Conservation (phyloP, 116 monocot species). For the Thalassia testudinum region DNA sequence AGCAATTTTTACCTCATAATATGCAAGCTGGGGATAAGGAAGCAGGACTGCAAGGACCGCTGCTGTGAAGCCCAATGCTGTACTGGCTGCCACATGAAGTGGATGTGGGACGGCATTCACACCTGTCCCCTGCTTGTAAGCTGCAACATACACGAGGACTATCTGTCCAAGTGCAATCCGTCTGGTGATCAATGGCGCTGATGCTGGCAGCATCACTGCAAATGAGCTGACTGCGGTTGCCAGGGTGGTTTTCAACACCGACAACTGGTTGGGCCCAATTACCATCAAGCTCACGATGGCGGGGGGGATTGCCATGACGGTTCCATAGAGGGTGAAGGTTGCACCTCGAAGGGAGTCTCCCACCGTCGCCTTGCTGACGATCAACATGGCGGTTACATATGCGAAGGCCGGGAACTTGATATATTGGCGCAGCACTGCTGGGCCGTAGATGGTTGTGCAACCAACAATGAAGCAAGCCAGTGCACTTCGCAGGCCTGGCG, state of each 20-base stretch:
- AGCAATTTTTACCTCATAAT: slow-evolving; percentile 18
- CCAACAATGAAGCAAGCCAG: slow-evolving; percentile 34
- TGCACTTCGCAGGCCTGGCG: slow-evolving; percentile 26
- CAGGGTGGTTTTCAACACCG: slow-evolving; percentile 7
- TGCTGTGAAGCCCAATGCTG: slow-evolving; percentile 24
- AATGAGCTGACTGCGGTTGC: slow-evolving; percentile 22
- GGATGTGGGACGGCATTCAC: slow-evolving; percentile 8
- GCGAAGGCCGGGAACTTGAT: slow-evolving; percentile 37
- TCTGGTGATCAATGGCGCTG: slow-evolving; percentile 17
- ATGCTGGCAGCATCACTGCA: slow-evolving; percentile 19
- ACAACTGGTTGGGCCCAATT: slow-evolving; percentile 8
- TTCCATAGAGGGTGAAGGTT: slow-evolving; percentile 16
- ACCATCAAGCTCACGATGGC: slow-evolving; percentile 17
- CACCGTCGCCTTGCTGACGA: slow-evolving; percentile 28
- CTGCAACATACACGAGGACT: slow-evolving; percentile 31
- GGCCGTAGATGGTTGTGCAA: slow-evolving; percentile 18
- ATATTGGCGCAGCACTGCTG: slow-evolving; percentile 7
- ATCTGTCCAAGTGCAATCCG: slow-evolving; percentile 39
- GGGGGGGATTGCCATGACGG: slow-evolving; percentile 12
- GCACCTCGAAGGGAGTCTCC: slow-evolving; percentile 25
- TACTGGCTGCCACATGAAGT: slow-evolving; percentile 20
- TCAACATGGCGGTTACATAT: slow-evolving; percentile 31
- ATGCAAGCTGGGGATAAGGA: slow-evolving; percentile 34
- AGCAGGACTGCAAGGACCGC: slow-evolving; percentile 20
- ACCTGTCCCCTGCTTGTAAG: slow-evolving; percentile 3